Base-by-base conservation (phyloP, 2,329 filamentous ascomycete species). In the Grosmannia clavigera region DNA sequence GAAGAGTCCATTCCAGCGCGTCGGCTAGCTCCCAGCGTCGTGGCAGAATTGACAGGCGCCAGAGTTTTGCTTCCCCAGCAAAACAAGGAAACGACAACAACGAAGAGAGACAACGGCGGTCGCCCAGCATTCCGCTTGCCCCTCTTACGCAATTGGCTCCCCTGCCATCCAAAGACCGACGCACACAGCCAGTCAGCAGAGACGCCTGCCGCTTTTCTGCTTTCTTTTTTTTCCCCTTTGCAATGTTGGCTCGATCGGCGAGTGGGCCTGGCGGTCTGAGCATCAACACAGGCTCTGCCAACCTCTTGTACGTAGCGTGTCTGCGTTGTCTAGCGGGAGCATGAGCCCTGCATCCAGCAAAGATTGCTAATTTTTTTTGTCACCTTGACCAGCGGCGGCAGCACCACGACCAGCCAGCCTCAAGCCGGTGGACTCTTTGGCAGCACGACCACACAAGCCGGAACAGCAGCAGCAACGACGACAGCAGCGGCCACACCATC, bases 261-360 rank as follows among this genome's bases (percentile, higher is more conserved):
- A 83, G 81, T 70, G 81, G 79, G 67, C 81, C 81, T 63, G 79
- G 76, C 64, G 81, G 80, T 68, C 76, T 85, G 64, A 83, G 79
- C 68, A 85, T 85, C 72, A 86, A 85, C 72, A 84, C 82, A 22
- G 78, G 77, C 64, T 75, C 80, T 61, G 82, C 82, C 64, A 85
- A 84, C 70, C 70, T 77, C 63, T 78, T 79, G 79, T 81, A 66
- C 70, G 78, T 60, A 40, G 16, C 11, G 25, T 27, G n/a, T 38
- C 6, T 5, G 35, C 1, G 12, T 55, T 58, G 29, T 50, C 7
- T 14, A 16, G 38, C 38, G 16, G 38, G 38, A 14, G 38, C 38
- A 40, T 14, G 10, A 11, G 10, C 35, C 31, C 31, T 5, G 31
- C 31, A n/a, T 31, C 35, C 33, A 51, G 53, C 31, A 29, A 6